These are phyloP conservation scores for Chrysopogon serrulatus DNA, from an alignment of 176 grass and related monocot genomes.

Conservation along the genomic window DNA sequence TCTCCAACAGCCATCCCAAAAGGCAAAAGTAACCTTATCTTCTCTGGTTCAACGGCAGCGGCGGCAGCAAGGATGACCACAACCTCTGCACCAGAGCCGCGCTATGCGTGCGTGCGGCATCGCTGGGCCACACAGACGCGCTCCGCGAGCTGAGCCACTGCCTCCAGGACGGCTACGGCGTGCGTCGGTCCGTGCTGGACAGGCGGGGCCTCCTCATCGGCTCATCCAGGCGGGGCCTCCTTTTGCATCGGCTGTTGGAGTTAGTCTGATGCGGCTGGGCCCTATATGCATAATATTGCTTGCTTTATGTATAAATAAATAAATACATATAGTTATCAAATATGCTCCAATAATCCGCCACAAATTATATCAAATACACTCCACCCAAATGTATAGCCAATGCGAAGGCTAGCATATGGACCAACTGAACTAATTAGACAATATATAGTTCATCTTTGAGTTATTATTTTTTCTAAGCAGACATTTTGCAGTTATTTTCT, in stretches of 20 bases:
- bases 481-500: background rate
- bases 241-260: too few species aligned
- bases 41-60: conserved; percentile 75
- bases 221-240: too few species aligned
- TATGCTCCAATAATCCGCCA: background rate
- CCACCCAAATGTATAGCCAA: background rate
- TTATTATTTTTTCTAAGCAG: background rate
- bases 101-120: conserved; percentile 72
- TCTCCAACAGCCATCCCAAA: too few species aligned
- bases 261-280: background rate
- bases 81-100: conserved; percentile 52
- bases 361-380: background rate
- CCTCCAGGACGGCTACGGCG: conserved; percentile 69
- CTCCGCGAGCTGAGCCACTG: conserved; percentile 82
- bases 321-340: background rate
- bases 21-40: too few species aligned
- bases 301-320: background rate
- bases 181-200: conserved; percentile 41
- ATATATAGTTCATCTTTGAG: background rate
- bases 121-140: conserved; percentile 65
- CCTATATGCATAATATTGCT: background rate
- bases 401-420: background rate
- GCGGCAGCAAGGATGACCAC: conserved; percentile 39
- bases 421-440: background rate
- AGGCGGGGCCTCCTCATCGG: conserved; percentile 56